Evolutionary conservation across 306 rosid species (phyloP).

Genomic region (Cyamopsis tetragonoloba): DNA sequence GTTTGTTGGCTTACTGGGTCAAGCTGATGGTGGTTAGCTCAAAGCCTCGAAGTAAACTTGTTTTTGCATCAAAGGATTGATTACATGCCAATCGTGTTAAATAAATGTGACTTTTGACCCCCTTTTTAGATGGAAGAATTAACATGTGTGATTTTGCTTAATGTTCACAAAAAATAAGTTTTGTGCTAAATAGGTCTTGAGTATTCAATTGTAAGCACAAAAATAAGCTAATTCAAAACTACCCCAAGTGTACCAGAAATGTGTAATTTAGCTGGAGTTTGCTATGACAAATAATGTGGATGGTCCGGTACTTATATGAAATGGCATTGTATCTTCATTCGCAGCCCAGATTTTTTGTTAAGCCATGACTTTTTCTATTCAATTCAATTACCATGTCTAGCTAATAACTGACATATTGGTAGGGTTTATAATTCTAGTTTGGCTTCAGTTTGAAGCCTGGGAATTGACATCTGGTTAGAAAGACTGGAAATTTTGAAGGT

Average conservation of each 20-base stretch:
- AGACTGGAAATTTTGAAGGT: conserved; percentile 12
- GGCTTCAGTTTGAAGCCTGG: conserved; percentile 6
- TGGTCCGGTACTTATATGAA: neutral
- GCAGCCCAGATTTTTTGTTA: neutral
- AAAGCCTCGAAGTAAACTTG: conserved; percentile 12
- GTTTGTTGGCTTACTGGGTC: neutral
- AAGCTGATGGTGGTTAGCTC: conserved; percentile 2
- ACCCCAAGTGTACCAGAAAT: neutral
- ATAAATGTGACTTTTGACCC: conserved; percentile 4
- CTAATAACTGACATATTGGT: conserved; percentile 3
- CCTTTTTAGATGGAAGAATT: conserved; percentile 16
- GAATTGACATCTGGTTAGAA: conserved; percentile 16
- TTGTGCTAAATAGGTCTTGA: neutral
- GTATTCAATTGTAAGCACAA: neutral
- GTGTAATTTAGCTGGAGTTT: conserved; percentile 10
- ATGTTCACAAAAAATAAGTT: neutral
- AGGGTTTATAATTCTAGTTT: conserved; percentile 3
- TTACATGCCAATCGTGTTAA: conserved; percentile 3
- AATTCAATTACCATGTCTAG: conserved; percentile 11
- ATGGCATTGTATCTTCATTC: neutral
- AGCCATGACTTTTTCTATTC: neutral
- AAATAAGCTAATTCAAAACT: neutral
- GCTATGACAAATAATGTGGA: neutral
- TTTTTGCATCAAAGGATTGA: neutral
- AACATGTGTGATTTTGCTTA: neutral